phyloP scores from a whole-genome alignment of 2,329 filamentous ascomycete species.

The Acrocalymma vagum region DNA sequence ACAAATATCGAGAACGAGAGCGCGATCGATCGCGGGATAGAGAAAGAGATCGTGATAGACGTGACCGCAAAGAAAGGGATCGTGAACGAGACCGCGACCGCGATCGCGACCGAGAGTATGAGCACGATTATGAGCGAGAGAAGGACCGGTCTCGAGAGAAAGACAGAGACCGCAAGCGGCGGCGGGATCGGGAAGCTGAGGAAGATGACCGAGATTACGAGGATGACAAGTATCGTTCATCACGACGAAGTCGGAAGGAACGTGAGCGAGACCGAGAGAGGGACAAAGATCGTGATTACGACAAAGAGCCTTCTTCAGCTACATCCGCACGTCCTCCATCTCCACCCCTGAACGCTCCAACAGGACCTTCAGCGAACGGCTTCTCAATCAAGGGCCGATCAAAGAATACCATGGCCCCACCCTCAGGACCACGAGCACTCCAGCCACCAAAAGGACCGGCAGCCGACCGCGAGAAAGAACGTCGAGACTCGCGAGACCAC shows the following conservation, averaged over 20 bases:
- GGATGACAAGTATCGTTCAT: slow-evolving; percentile 52
- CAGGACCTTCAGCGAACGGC: slow-evolving; percentile 51
- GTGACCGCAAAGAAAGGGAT: slow-evolving; percentile 61
- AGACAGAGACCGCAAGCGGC: slow-evolving; percentile 56
- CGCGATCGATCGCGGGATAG: slow-evolving; percentile 38
- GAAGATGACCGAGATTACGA: slow-evolving; percentile 46
- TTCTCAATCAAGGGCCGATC: slow-evolving; percentile 54
- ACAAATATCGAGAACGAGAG: slow-evolving; percentile 40
- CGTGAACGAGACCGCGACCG: slow-evolving; percentile 55
- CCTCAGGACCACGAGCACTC: slow-evolving; percentile 44
- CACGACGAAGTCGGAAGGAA: slow-evolving; percentile 52
- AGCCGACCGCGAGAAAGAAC: slow-evolving; percentile 41
- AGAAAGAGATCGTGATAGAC: slow-evolving; percentile 42
- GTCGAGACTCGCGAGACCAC: slow-evolving; percentile 22
- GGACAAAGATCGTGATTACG: slow-evolving; percentile 33
- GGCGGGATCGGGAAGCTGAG: slow-evolving; percentile 56
- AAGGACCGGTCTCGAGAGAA: slow-evolving; percentile 49
- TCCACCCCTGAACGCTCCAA: slow-evolving; percentile 44
- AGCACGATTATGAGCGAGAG: slow-evolving; percentile 52
- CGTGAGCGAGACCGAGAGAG: slow-evolving; percentile 52
- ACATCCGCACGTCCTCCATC: slow-evolving; percentile 33
- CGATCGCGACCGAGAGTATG: slow-evolving; percentile 59
- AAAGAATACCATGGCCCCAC: slow-evolving; percentile 35
- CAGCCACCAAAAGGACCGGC: slow-evolving; percentile 48
- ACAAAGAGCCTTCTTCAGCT: slow-evolving; percentile 19